Percentiles rank a stretch among this genome's conserved stretches.
Conservation (phyloP, 805 yeast species). For the Ogataea populi-albae region DNA sequence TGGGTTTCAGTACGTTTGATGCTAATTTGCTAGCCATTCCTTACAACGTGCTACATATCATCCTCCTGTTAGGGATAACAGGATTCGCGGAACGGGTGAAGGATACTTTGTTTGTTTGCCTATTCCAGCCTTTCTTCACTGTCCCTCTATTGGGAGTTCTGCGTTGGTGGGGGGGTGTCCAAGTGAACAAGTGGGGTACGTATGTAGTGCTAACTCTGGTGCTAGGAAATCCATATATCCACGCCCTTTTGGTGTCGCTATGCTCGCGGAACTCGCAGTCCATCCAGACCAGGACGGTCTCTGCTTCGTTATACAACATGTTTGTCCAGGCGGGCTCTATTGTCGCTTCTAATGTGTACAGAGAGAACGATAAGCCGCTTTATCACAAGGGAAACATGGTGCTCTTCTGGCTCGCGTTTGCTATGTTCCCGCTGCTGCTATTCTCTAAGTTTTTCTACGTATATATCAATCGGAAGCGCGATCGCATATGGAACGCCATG, state of each 20-base stretch:
- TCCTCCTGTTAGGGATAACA: constrained; percentile 36
- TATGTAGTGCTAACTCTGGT: constrained; percentile 24
- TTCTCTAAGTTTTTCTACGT: constrained; percentile 38
- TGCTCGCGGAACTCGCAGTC: constrained; percentile 60
- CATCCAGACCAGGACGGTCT: constrained; percentile 61
- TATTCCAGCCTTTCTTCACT: constrained; percentile 27
- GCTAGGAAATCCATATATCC: constrained; percentile 47
- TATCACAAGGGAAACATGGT: constrained; percentile 56
- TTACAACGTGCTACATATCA: constrained; percentile 36
- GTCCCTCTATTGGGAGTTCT: constrained; percentile 26
- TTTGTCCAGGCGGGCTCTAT: constrained; percentile 58
- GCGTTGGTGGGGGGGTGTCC: constrained; percentile 29
- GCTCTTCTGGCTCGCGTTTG: constrained; percentile 35
- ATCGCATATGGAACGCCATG: constrained; percentile 48
- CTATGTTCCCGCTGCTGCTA: constrained; percentile 29
- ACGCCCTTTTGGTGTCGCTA: constrained; percentile 58
- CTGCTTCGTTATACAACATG: constrained; percentile 65
- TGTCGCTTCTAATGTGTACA: constrained; percentile 53
- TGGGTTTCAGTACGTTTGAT: constrained; percentile 53
- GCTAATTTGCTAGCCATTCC: constrained; percentile 56
- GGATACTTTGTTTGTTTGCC: constrained; percentile 23
- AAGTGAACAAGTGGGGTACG: constrained; percentile 29
- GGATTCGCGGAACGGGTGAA: constrained; percentile 36
- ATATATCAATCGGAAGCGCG: constrained; percentile 43
- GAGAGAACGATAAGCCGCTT: constrained; percentile 54